Percentiles rank a stretch among this genome's conserved stretches.
phyloP scores from a whole-genome alignment of 1,139 yeast genomes.

The Diutina siamensis region DNA sequence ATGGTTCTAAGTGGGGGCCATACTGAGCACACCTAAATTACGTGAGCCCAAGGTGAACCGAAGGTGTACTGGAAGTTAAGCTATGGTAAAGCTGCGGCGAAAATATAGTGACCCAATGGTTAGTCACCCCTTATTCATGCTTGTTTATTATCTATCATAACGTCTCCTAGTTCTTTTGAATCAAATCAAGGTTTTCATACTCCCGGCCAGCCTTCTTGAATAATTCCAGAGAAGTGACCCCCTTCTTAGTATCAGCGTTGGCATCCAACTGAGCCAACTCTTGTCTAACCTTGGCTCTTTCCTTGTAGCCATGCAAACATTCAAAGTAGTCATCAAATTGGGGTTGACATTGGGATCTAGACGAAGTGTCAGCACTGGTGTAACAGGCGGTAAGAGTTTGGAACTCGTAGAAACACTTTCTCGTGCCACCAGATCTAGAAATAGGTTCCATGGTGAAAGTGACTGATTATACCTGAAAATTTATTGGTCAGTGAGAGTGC shows the following conservation, averaged over 20 bases:
- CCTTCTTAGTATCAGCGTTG: constrained; percentile 27
- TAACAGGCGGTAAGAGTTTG: constrained; percentile 35
- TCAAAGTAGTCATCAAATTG: constrained; percentile 37
- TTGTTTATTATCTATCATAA: constrained; percentile 2
- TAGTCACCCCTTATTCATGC: background rate
- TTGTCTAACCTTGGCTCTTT: constrained; percentile 35
- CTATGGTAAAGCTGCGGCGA: too few relatives aligned
- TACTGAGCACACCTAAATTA: too few relatives aligned
- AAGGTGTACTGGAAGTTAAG: too few relatives aligned
- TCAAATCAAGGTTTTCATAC: constrained; percentile 35
- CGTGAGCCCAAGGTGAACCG: too few relatives aligned
- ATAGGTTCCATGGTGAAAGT: constrained; percentile 30
- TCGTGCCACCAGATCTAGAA: constrained; percentile 39
- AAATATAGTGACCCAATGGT: too few relatives aligned
- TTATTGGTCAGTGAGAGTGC: constrained; percentile 2
- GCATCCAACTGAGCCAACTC: constrained; percentile 38
- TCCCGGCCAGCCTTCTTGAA: constrained; percentile 32
- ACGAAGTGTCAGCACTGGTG: constrained; percentile 34
- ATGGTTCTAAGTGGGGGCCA: too few relatives aligned
- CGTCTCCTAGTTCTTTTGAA: background rate
- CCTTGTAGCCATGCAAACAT: constrained; percentile 38
- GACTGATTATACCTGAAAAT: background rate
- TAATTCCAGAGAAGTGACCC: constrained; percentile 33
- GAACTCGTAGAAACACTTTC: constrained; percentile 40
- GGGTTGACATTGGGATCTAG: constrained; percentile 34